Percentiles rank a stretch among this genome's conserved stretches.
These are phyloP conservation scores for Chytriomyces confervae DNA, from an alignment of 192 early-diverging fungal species.

Conservation along the genomic window DNA sequence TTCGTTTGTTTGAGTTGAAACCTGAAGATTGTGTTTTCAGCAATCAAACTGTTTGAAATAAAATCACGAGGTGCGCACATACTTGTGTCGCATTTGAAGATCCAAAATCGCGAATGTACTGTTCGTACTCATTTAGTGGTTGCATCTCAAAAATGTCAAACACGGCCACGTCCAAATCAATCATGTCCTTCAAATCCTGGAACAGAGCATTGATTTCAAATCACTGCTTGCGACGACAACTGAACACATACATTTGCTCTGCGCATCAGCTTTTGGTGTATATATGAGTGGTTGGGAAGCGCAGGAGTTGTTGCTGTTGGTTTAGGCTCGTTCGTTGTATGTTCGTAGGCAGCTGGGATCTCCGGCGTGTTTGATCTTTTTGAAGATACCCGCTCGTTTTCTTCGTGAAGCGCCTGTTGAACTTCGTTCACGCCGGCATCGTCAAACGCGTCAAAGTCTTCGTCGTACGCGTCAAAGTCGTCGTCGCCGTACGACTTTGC, in stretches of 20 bases:
- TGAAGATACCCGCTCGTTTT: conserved; percentile 53
- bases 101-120: conserved; percentile 60
- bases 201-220: conserved; percentile 1
- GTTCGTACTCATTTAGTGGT: conserved; percentile 61
- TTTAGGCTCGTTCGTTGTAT: background rate
- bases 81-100: conserved; percentile 52
- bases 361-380: background rate
- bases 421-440: conserved; percentile 14
- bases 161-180: conserved; percentile 52
- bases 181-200: conserved; percentile 50
- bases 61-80: background rate
- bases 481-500: conserved; percentile 41
- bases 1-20: conserved; percentile 49
- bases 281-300: conserved; percentile 13
- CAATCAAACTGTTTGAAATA: background rate
- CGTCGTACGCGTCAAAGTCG: conserved; percentile 52
- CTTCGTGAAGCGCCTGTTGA: conserved; percentile 46
- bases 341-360: too few relatives aligned
- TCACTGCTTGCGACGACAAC: background rate
- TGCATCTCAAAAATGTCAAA: conserved; percentile 55
- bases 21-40: conserved; percentile 26
- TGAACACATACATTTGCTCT: conserved; percentile 33
- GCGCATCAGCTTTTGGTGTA: conserved; percentile 23
- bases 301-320: conserved; percentile 29
- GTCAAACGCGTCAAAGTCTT: conserved; percentile 52